phyloP scores from a whole-genome alignment of 306 rosid genomes.

The Lathyrus aphaca region DNA sequence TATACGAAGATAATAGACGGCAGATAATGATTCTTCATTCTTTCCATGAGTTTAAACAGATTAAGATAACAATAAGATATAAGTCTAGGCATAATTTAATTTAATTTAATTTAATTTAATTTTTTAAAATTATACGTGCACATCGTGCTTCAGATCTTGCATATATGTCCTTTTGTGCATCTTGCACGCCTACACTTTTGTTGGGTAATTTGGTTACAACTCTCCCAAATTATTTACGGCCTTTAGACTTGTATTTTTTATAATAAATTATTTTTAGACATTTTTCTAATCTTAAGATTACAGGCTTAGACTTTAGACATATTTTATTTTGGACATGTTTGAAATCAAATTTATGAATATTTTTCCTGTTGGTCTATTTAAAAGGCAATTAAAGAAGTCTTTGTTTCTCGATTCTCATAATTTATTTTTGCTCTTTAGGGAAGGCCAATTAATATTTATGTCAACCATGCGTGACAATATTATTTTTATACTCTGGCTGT shows the following conservation, averaged over 20 bases:
- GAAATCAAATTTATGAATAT: not conserved
- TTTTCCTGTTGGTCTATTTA: not conserved
- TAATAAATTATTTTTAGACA: no score
- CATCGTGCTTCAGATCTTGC: slow-evolving; percentile 29
- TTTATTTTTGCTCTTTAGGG: slow-evolving; percentile 25
- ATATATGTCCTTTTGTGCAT: not conserved
- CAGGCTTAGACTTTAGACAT: not conserved
- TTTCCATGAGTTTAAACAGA: slow-evolving; percentile 21
- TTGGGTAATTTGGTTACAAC: slow-evolving; percentile 10
- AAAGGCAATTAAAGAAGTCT: slow-evolving; percentile 29
- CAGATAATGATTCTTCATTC: slow-evolving; percentile 31
- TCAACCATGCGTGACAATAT: slow-evolving; percentile 35
- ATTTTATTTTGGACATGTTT: not conserved
- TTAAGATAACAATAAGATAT: slow-evolving; percentile 13
- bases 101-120: not conserved
- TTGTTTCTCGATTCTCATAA: slow-evolving; percentile 17
- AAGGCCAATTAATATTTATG: slow-evolving; percentile 31
- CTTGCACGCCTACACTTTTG: slow-evolving; percentile 19
- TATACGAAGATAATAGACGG: slow-evolving; percentile 5
- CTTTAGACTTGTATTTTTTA: not conserved
- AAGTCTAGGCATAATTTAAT: slow-evolving; percentile 8
- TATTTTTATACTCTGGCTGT: not conserved
- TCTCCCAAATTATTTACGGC: not conserved
- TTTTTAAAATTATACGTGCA: not conserved
- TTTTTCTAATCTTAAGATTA: not conserved